Percentiles rank a stretch among this genome's conserved stretches.
phyloP scores from a whole-genome alignment of 2,329 filamentous ascomycete species.

The Dactylellina haptotyla region DNA sequence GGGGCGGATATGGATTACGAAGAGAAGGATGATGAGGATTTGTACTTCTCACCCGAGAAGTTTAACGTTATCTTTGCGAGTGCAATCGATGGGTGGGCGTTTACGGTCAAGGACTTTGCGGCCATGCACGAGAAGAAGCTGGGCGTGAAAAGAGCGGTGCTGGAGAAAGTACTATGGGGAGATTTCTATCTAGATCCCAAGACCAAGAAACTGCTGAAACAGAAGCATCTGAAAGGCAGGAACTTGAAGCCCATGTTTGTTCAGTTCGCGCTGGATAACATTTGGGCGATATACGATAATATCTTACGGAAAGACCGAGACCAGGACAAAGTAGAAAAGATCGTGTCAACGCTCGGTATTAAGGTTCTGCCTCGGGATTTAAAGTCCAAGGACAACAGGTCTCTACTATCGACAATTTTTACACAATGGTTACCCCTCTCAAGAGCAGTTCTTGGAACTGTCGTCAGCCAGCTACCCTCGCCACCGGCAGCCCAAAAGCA shows the following conservation, averaged over 20 bases:
- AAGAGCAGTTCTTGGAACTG: slow-evolving; percentile 89
- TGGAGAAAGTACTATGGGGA: slow-evolving; percentile 97
- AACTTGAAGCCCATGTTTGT: slow-evolving; percentile 97
- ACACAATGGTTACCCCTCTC: slow-evolving; percentile 90
- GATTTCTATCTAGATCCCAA: slow-evolving; percentile 97
- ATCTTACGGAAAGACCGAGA: slow-evolving; percentile 68
- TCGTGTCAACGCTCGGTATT: slow-evolving; percentile 88
- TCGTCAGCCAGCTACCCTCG: slow-evolving; percentile 90
- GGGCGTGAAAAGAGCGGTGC: slow-evolving; percentile 84
- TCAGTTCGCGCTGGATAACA: slow-evolving; percentile 90
- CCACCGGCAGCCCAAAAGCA: slow-evolving; percentile 81
- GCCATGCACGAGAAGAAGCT: slow-evolving; percentile 95
- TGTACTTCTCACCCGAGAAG: slow-evolving; percentile 97
- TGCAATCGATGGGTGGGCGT: slow-evolving; percentile 98
- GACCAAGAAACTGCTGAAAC: slow-evolving; percentile 88
- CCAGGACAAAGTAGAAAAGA: slow-evolving; percentile 84
- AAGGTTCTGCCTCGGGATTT: slow-evolving; percentile 84
- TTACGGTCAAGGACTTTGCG: slow-evolving; percentile 94
- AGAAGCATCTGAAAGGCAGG: slow-evolving; percentile 92
- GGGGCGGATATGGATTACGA: slow-evolving; percentile 74
- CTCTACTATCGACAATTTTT: slow-evolving; percentile 87
- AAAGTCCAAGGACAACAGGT: slow-evolving; percentile 82
- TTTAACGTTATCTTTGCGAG: slow-evolving; percentile 99
- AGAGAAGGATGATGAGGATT: slow-evolving; percentile 92
- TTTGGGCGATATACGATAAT: slow-evolving; percentile 90